Evolutionary conservation across 768 basidiomycete genomes (phyloP).

Genomic region (Lactarius tabidus): DNA sequence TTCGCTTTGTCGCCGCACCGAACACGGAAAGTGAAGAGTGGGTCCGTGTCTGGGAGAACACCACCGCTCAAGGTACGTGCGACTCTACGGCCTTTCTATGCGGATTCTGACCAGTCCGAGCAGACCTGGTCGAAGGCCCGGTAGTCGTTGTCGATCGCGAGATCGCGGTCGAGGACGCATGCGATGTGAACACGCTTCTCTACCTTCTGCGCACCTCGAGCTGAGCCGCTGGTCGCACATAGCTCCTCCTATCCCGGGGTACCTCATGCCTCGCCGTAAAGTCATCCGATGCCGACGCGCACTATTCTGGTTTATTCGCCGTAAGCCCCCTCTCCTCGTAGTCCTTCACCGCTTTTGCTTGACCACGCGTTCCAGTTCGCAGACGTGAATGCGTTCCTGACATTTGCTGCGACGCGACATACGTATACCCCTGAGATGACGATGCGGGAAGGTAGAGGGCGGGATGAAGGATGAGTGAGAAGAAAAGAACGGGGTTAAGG

Average conservation of each 20-base stretch:
- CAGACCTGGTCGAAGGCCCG: conserved; percentile 68
- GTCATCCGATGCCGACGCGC: conserved; percentile 28
- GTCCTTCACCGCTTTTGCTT: background rate
- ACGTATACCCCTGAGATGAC: conserved; percentile 40
- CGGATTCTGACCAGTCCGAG: background rate
- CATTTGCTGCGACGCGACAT: conserved; percentile 75
- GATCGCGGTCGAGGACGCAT: conserved; percentile 76
- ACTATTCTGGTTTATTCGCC: conserved; percentile 65
- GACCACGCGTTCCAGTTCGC: conserved; percentile 49
- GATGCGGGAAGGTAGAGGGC: too few relatives aligned
- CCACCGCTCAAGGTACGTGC: conserved; percentile 53
- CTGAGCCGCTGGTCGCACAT: conserved; percentile 4
- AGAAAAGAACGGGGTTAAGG: too few relatives aligned
- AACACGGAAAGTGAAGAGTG: conserved; percentile 46
- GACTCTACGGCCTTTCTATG: background rate
- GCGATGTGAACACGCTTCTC: conserved; percentile 50
- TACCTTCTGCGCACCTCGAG: background rate
- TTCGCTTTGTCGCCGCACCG: conserved; percentile 29
- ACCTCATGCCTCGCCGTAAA: conserved; percentile 64
- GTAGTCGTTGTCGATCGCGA: conserved; percentile 66
- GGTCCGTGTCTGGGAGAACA: conserved; percentile 53
- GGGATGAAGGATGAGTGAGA: too few relatives aligned
- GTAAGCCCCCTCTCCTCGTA: conserved; percentile 41
- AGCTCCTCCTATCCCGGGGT: conserved; percentile 62
- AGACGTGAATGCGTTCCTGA: conserved; percentile 85